These are phyloP conservation scores for Lathyrus tuberosus DNA, from an alignment of 306 rosid species.

Conservation along the genomic window DNA sequence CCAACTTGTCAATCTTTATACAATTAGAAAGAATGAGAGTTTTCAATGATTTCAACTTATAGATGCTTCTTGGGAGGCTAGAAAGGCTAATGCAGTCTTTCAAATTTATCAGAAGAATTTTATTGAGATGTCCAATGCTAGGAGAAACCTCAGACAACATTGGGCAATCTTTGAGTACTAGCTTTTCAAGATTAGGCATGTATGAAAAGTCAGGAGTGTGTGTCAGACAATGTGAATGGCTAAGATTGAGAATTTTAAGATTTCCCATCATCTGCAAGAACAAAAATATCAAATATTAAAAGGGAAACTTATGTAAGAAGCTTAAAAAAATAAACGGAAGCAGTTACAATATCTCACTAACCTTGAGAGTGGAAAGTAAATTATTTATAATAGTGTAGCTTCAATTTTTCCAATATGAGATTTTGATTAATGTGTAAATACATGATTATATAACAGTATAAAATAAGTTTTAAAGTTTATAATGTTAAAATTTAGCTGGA, in stretches of 20 bases:
- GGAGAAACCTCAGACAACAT: constrained; percentile 15
- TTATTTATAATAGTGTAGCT: too few species aligned
- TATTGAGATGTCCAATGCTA: constrained; percentile 31
- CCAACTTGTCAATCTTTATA: constrained; percentile 36
- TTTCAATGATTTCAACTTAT: constrained; percentile 40
- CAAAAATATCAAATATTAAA: neutral
- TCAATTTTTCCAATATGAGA: too few species aligned
- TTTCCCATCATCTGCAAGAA: constrained; percentile 35
- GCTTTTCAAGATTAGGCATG: constrained; percentile 46
- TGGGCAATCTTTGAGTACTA: constrained; percentile 41
- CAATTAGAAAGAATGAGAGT: constrained; percentile 43
- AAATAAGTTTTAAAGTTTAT: too few species aligned
- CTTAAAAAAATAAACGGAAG: neutral
- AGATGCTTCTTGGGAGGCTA: constrained; percentile 41
- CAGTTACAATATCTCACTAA: neutral
- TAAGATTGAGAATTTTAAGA: constrained; percentile 47
- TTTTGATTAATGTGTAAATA: too few species aligned
- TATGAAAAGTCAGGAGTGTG: constrained; percentile 44
- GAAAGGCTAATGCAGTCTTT: constrained; percentile 24
- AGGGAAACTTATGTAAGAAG: neutral
- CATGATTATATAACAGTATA: too few species aligned
- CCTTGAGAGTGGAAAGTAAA: neutral
- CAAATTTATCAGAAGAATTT: constrained; percentile 37
- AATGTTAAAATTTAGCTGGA: too few species aligned
- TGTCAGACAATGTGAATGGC: constrained; percentile 38